These are phyloP conservation scores for Magnolia sinica DNA, from an alignment of 164 flowering plant genomes.

Conservation along the genomic window DNA sequence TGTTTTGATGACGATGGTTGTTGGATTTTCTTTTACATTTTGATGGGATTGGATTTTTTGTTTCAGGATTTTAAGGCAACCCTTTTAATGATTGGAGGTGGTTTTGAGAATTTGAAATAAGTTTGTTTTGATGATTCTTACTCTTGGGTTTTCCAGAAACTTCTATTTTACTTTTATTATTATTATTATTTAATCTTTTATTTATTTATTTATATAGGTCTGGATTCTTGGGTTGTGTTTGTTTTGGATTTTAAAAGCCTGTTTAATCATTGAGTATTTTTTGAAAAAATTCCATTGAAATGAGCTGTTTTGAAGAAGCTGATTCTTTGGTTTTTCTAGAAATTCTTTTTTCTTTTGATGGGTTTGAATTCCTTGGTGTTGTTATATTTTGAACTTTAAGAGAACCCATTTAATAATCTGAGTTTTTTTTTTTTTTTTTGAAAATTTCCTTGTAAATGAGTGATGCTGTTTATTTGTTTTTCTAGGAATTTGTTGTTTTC, in stretches of 20 bases:
- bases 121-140: not conserved
- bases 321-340: not conserved
- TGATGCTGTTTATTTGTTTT: not conserved
- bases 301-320: not conserved
- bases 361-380: not conserved
- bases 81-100: not conserved
- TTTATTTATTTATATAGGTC: not conserved
- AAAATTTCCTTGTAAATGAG: not conserved
- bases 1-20: not conserved
- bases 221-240: not conserved
- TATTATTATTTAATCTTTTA: too few species aligned
- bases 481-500: not conserved
- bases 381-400: not conserved
- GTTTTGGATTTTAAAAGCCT: not conserved
- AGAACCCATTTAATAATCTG: not conserved
- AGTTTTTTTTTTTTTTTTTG: not conserved
- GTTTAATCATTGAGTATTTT: not conserved
- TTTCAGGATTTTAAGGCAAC: not conserved
- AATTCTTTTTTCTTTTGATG: not conserved
- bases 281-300: not conserved
- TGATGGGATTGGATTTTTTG: too few species aligned
- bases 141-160: not conserved
- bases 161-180: too few species aligned
- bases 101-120: not conserved
- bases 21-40: not conserved